Evolutionary conservation across 257 asterid species (phyloP).

Genomic region (Striga asiatica): DNA sequence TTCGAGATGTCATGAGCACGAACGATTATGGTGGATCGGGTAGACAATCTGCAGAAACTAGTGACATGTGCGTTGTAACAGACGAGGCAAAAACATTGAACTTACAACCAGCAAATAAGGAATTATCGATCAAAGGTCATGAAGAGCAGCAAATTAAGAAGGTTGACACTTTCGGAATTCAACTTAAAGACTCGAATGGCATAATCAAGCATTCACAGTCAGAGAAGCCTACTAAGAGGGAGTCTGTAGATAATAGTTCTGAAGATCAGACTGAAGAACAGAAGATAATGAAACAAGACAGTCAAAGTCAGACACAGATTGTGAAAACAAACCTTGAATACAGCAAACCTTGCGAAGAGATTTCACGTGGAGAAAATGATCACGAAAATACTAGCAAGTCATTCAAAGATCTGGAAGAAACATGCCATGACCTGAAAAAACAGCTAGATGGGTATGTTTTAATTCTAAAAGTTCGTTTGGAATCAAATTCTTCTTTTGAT

Average conservation of each 20-base stretch:
- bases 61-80: constrained; percentile 17
- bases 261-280: constrained; percentile 25
- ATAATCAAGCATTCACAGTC: constrained; percentile 20
- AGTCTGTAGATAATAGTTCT: constrained; percentile 18
- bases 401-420: constrained; percentile 18
- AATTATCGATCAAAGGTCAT: neutral
- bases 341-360: constrained; percentile 24
- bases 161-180: neutral
- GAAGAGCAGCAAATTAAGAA: neutral
- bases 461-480: constrained; percentile 7
- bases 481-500: neutral
- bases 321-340: constrained; percentile 29
- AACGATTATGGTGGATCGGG: constrained; percentile 36
- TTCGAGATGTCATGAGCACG: constrained; percentile 86
- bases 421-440: constrained; percentile 30
- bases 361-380: constrained; percentile 26
- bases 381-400: constrained; percentile 20
- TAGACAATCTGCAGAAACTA: constrained; percentile 23
- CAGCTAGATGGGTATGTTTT: constrained; percentile 40
- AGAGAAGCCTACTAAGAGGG: constrained; percentile 20
- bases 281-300: constrained; percentile 31
- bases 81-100: neutral
- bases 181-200: neutral
- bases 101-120: neutral
- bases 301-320: constrained; percentile 27